A percentile compares a stretch with the other conserved stretches of the same genome.
Evolutionary conservation across 148 eudicot species (phyloP).

Genomic region (Rhododendron henanense): DNA sequence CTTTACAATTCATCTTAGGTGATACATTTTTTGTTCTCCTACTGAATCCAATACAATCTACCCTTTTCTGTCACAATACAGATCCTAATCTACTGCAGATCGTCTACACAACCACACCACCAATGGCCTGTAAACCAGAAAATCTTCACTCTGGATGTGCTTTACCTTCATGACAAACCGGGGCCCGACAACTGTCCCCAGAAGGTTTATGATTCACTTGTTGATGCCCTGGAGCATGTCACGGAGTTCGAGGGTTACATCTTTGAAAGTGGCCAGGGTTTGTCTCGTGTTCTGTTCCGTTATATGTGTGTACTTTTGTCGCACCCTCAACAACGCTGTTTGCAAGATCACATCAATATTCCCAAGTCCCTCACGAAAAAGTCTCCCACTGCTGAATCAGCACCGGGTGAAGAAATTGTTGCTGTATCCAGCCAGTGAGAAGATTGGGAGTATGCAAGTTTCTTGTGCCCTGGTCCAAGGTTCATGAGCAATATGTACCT

Average conservation of each 20-base stretch:
- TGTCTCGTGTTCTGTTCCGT: conserved; percentile 69
- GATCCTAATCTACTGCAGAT: conserved; percentile 88
- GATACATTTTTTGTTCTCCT: background rate
- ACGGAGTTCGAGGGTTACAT: conserved; percentile 91
- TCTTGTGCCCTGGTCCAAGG: background rate
- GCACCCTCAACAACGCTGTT: conserved; percentile 89
- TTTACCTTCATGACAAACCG: conserved; percentile 96
- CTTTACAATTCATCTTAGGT: background rate
- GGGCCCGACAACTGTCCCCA: conserved; percentile 91
- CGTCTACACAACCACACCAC: conserved; percentile 63
- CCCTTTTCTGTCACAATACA: conserved; percentile 16
- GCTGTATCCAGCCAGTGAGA: conserved; percentile 48
- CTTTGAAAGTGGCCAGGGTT: conserved; percentile 79
- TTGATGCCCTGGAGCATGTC: conserved; percentile 78
- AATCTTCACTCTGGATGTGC: conserved; percentile 77
- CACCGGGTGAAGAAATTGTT: conserved; percentile 45
- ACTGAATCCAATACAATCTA: background rate
- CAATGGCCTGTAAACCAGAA: conserved; percentile 65
- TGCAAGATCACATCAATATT: conserved; percentile 69
- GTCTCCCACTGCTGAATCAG: conserved; percentile 38
- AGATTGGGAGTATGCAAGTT: background rate
- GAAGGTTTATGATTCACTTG: conserved; percentile 79
- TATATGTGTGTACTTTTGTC: conserved; percentile 67
- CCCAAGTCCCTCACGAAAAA: conserved; percentile 71
- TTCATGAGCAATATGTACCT: background rate